Percentiles rank a stretch among this genome's conserved stretches.
Evolutionary conservation across 1,139 yeast genomes (phyloP).

Genomic region (Suhomyces yuchorum): DNA sequence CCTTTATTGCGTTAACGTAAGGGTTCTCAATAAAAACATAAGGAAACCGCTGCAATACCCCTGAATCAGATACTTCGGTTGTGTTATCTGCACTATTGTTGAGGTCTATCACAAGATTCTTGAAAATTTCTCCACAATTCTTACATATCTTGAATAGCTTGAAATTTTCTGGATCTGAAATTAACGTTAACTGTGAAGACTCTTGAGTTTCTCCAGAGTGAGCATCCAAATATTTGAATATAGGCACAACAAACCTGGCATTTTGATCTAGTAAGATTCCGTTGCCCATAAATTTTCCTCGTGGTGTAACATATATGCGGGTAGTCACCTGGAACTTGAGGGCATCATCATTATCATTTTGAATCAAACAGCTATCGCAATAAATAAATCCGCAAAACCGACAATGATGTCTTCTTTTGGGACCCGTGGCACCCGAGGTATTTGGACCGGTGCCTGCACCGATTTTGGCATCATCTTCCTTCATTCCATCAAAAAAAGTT

Average conservation of each 20-base stretch:
- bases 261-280: slow-evolving; percentile 36
- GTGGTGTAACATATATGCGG: slow-evolving; percentile 16
- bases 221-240: slow-evolving; percentile 25
- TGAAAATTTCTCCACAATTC: slow-evolving; percentile 39
- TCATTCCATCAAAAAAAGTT: slow-evolving; percentile 16
- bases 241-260: slow-evolving; percentile 44
- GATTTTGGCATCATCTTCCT: slow-evolving; percentile 5
- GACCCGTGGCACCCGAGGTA: not conserved
- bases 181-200: slow-evolving; percentile 3
- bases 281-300: slow-evolving; percentile 18
- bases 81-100: slow-evolving; percentile 21
- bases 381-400: slow-evolving; percentile 46
- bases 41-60: slow-evolving; percentile 20
- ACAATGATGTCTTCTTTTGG: slow-evolving; percentile 44
- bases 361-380: slow-evolving; percentile 38
- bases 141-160: slow-evolving; percentile 41
- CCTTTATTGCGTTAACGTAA: slow-evolving; percentile 21
- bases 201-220: slow-evolving; percentile 9
- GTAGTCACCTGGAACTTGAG: slow-evolving; percentile 7
- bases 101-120: slow-evolving; percentile 30
- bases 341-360: slow-evolving; percentile 17
- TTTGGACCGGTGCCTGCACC: not conserved
- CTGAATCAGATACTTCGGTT: slow-evolving; percentile 1
- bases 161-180: slow-evolving; percentile 16
- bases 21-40: slow-evolving; percentile 46